Evolutionary conservation across 768 basidiomycete genomes (phyloP).

Genomic region (Favolaschia claudopus): DNA sequence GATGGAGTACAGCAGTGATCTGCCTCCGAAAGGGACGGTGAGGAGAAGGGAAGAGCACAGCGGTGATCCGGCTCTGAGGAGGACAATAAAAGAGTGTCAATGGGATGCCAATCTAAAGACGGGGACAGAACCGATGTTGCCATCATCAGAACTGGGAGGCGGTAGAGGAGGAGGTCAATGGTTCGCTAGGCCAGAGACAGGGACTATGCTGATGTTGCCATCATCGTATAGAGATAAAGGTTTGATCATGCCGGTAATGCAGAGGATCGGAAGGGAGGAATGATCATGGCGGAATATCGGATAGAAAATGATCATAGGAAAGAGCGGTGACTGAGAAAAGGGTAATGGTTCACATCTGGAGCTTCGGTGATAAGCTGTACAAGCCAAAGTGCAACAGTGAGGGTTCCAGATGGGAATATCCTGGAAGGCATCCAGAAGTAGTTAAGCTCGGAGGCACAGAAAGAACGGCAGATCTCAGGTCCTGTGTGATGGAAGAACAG

Average conservation of each 20-base stretch:
- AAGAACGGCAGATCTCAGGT: slow-evolving; percentile 4
- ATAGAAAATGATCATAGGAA: slow-evolving; percentile 1
- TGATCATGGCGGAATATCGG: neutral
- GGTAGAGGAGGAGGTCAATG: slow-evolving; percentile 4
- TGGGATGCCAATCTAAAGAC: slow-evolving; percentile 6
- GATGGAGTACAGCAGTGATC: slow-evolving; percentile 9
- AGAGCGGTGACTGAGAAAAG: neutral
- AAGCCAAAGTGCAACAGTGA: slow-evolving; percentile 3
- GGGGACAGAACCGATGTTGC: slow-evolving; percentile 5
- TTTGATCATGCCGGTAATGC: slow-evolving; percentile 7
- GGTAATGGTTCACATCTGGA: neutral
- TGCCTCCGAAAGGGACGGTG: neutral
- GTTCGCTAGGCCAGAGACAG: slow-evolving; percentile 9
- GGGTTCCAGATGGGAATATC: neutral
- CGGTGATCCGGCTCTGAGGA: neutral
- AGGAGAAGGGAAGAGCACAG: neutral
- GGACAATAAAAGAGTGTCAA: neutral
- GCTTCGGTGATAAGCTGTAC: slow-evolving; percentile 6
- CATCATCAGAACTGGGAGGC: slow-evolving; percentile 8
- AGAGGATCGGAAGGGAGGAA: neutral
- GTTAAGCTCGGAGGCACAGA: neutral
- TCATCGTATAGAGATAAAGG: neutral
- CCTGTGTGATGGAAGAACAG: slow-evolving; percentile 4
- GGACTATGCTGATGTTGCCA: slow-evolving; percentile 7
- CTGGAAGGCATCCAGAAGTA: neutral